These are phyloP conservation scores for Tetracladium setigerum DNA, from an alignment of 495 filamentous ascomycete species.

Conservation along the genomic window DNA sequence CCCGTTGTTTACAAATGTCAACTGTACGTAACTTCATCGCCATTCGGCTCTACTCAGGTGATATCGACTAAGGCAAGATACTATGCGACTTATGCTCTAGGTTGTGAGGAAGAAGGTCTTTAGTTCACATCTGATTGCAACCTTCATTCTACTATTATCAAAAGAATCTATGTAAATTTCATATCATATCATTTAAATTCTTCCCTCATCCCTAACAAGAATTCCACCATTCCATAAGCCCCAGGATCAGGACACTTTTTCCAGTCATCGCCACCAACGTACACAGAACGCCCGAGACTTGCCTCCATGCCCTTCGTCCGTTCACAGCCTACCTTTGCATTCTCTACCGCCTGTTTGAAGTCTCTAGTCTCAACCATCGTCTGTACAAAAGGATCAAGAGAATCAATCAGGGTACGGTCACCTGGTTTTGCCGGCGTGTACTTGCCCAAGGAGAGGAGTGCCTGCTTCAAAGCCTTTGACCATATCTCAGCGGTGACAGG, in stretches of 20 bases:
- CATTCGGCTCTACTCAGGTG: too few species aligned
- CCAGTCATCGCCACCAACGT: conserved; percentile 55
- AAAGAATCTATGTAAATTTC: too few species aligned
- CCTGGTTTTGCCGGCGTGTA: conserved; percentile 85
- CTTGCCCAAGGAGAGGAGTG: conserved; percentile 57
- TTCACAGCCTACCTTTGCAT: conserved; percentile 65
- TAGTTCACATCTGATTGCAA: too few species aligned
- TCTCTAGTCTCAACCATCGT: conserved; percentile 44
- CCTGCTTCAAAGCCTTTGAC: conserved; percentile 58
- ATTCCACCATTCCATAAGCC: neutral
- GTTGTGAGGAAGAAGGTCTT: too few species aligned
- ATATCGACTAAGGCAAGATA: too few species aligned
- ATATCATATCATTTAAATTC: too few species aligned
- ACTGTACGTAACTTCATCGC: too few species aligned
- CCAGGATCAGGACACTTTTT: neutral
- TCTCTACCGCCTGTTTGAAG: conserved; percentile 62
- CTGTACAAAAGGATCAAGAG: conserved; percentile 73
- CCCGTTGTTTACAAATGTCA: too few species aligned
- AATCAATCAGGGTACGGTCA: conserved; percentile 84
- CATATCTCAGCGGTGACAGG: conserved; percentile 60
- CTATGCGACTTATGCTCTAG: too few species aligned
- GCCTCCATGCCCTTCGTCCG: conserved; percentile 85
- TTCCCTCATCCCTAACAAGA: neutral
- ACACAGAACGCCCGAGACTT: conserved; percentile 76
- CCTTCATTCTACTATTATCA: too few species aligned